Evolutionary conservation across 306 rosid species (phyloP).

Genomic region (Vigna reflexopilosa): DNA sequence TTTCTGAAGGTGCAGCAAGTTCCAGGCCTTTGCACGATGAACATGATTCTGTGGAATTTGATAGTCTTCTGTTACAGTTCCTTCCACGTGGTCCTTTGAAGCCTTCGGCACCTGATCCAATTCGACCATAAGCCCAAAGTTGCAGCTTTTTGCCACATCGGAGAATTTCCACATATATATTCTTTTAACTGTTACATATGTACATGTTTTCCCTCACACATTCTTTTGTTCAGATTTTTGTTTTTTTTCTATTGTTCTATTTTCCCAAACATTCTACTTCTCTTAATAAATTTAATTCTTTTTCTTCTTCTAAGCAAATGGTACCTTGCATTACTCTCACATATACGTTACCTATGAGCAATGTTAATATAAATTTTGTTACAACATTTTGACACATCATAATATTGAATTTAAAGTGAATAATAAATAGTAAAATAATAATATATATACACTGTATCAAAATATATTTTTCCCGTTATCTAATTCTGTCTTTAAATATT

Average conservation of each 20-base stretch:
- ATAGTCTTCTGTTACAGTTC: conserved; percentile 48
- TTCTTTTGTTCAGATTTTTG: conserved; percentile 4
- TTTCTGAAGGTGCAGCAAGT: conserved; percentile 46
- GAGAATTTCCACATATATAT: not conserved
- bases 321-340: too few relatives aligned
- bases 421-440: too few relatives aligned
- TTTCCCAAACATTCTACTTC: too few relatives aligned
- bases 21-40: conserved; percentile 57
- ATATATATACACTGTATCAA: too few relatives aligned
- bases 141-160: not conserved
- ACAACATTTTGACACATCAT: too few relatives aligned
- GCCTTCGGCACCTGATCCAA: conserved; percentile 46
- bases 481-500: too few relatives aligned
- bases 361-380: too few relatives aligned
- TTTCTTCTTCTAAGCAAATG: too few relatives aligned
- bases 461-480: too few relatives aligned
- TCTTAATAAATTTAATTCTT: too few relatives aligned
- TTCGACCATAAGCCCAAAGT: not conserved
- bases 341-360: too few relatives aligned
- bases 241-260: not conserved
- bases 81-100: conserved; percentile 49
- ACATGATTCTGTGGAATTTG: conserved; percentile 44
- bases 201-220: not conserved
- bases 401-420: too few relatives aligned
- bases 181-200: not conserved